Percentiles rank a stretch among this genome's conserved stretches.
These are phyloP conservation scores for Ustilago crameri DNA, from an alignment of 1,284 basidiomycete species.

Conservation along the genomic window DNA sequence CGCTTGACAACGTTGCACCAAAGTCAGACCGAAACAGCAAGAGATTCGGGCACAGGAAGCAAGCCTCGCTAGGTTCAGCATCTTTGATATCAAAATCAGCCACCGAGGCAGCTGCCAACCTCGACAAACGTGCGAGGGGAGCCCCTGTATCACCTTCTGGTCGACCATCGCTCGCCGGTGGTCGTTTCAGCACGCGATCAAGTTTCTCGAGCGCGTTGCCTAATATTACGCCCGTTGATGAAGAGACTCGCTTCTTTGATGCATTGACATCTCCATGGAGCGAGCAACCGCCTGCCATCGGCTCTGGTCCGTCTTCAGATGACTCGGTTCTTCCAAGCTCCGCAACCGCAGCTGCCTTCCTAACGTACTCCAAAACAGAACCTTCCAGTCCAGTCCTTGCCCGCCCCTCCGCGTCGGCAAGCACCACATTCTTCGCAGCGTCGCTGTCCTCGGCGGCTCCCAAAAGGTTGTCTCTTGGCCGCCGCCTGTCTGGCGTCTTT, in stretches of 20 bases:
- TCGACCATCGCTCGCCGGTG: constrained; percentile 3
- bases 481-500: constrained; percentile 25
- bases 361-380: background rate
- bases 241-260: constrained; percentile 32
- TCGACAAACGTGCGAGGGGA: constrained; percentile 23
- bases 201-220: constrained; percentile 19
- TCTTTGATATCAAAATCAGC: constrained; percentile 31
- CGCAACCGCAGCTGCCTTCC: constrained; percentile 27
- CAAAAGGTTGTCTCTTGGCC: constrained; percentile 18
- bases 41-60: constrained; percentile 26
- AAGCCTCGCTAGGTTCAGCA: constrained; percentile 29
- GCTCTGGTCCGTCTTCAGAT: constrained; percentile 7
- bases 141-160: constrained; percentile 9
- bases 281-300: constrained; percentile 12
- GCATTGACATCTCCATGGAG: constrained; percentile 23
- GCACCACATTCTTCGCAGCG: constrained; percentile 3
- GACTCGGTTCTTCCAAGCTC: constrained; percentile 21
- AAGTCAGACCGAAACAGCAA: background rate
- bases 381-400: constrained; percentile 5
- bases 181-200: constrained; percentile 7
- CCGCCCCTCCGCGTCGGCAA: constrained; percentile 11
- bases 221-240: constrained; percentile 20
- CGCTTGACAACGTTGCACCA: constrained; percentile 16
- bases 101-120: constrained; percentile 20
- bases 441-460: background rate